Base-by-base conservation (phyloP, 2,329 filamentous ascomycete species). In the Tympanopsis confertula region DNA sequence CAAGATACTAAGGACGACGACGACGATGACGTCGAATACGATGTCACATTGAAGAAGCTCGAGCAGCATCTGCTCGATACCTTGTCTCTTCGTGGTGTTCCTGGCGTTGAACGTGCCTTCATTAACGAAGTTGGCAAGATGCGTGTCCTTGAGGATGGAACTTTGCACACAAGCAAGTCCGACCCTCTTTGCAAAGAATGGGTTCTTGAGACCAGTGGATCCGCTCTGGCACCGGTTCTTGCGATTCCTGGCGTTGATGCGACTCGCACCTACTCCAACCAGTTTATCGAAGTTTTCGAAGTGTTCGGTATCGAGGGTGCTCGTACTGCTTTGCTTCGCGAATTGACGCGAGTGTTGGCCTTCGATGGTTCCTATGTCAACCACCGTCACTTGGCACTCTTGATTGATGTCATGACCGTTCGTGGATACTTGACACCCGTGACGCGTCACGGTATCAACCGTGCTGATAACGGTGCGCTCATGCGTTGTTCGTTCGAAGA, bases 401-500 rank as follows among this genome's bases (percentile, higher is more conserved):
- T 98, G 38, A 87, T 93, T 46, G 91, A 98, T 63, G 86, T 98
- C 45, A 98, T 98, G 91, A 95, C 88, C 19, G 87, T 93, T 51
- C 78, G 91, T 51, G 91, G 91, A 47, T 82, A 83, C 50, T 80
- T 98, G 52, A 94, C 94, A 59, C 89, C 91, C 13, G 89, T 98
- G 45, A 98, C 91, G 39, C 85, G 91, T 62, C 91, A 98, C 56
- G 91, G 91, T 64, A 98, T 98, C 67, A 98, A 98, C 67, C 80
- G 91, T 51, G 86, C 89, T 19, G 91, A 98, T 55, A 98, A 93
- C 44, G 91, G 91, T 68, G 93, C 91, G 7, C 71, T 98, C 51
- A 98, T 98, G 91, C 83, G 91, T 59, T 98, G 93, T 70, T 98
- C 91, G 2, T 98, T 98, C 63, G 91, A 98, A 63, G 93, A 98